Percentiles rank a stretch among this genome's conserved stretches.
These are phyloP conservation scores for Anisodus tanguticus DNA, from an alignment of 257 asterid genomes.

Conservation along the genomic window DNA sequence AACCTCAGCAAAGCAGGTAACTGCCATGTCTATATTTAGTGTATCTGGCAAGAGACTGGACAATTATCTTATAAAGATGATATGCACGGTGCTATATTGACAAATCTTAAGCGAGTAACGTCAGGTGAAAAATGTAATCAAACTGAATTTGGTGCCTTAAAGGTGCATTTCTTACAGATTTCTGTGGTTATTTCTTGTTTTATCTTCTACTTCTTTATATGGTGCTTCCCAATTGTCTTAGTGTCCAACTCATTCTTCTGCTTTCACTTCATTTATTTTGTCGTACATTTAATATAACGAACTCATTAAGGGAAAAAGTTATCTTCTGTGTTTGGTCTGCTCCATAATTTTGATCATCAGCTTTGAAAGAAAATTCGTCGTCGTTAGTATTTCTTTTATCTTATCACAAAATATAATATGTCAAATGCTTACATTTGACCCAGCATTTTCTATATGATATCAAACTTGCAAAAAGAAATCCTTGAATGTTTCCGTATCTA, in stretches of 20 bases:
- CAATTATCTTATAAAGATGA: not conserved
- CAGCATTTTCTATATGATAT: not conserved
- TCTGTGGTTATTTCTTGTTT: not conserved
- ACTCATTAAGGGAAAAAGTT: not conserved
- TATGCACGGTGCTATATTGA: no score
- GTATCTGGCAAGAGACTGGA: no score
- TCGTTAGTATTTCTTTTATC: not conserved
- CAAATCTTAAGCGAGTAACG: not conserved
- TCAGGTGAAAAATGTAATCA: not conserved
- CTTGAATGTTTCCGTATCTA: not conserved
- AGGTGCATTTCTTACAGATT: not conserved
- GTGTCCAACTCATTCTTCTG: not conserved
- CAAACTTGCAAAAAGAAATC: not conserved
- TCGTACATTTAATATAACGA: not conserved
- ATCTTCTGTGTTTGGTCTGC: not conserved
- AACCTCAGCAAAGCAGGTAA: constrained; percentile 67
- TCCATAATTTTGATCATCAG: not conserved
- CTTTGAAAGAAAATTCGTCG: not conserved
- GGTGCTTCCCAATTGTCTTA: not conserved
- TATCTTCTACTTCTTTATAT: not conserved
- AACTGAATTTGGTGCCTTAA: not conserved
- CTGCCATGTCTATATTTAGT: not conserved
- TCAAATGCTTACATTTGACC: not conserved
- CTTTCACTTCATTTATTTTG: not conserved
- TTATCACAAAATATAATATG: not conserved